phyloP scores from a whole-genome alignment of 352 stramenopile genomes.

The Aphanomyces cochlioides region DNA sequence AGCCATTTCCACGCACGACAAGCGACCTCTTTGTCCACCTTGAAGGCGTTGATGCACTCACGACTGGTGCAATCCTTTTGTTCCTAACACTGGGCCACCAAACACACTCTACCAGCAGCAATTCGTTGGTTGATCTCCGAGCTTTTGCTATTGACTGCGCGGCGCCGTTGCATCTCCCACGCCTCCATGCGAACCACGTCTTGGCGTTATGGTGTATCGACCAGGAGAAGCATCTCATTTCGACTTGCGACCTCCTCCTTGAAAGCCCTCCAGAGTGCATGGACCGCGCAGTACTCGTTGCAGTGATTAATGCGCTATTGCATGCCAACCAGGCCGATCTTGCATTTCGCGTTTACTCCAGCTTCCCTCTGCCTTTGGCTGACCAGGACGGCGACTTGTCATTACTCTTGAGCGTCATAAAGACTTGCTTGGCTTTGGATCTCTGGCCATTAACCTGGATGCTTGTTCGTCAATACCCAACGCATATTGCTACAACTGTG shows the following conservation, averaged over 20 bases:
- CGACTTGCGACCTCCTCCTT: background rate
- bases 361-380: background rate
- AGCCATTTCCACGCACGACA: background rate
- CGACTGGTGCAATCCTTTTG: background rate
- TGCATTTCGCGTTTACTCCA: background rate
- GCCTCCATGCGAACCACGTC: slow-evolving; percentile 2
- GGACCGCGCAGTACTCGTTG: background rate
- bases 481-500: background rate
- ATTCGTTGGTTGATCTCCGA: background rate
- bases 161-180: background rate
- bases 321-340: background rate
- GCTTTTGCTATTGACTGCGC: background rate
- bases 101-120: background rate
- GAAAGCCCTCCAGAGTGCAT: background rate
- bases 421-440: background rate
- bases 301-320: background rate
- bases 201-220: slow-evolving; percentile 6
- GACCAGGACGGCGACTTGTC: background rate
- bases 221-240: background rate
- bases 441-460: background rate
- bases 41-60: background rate
- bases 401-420: background rate
- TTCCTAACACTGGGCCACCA: background rate
- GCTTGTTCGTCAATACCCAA: background rate
- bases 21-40: background rate